A percentile compares a stretch with the other conserved stretches of the same genome.
Conservation (phyloP, 768 basidiomycete species). For the Rhizopogon salebrosus region DNA sequence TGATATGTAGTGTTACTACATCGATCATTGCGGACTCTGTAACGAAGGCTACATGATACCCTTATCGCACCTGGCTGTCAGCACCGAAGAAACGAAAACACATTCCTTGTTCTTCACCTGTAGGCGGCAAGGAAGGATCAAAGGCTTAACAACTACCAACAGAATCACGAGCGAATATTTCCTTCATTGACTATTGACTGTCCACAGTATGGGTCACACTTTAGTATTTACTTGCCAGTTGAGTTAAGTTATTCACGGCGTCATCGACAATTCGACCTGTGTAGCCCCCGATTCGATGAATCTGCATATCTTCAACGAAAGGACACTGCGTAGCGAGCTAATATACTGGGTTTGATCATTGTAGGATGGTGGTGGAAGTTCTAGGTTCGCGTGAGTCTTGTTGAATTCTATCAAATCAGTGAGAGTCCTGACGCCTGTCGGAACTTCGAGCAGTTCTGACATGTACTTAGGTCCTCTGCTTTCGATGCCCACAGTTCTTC, state of each 20-base stretch:
- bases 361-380: slow-evolving; percentile 29
- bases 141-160: too few species aligned
- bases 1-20: background rate
- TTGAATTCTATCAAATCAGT: slow-evolving; percentile 54
- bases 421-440: slow-evolving; percentile 51
- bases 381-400: slow-evolving; percentile 40
- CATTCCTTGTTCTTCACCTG: too few species aligned
- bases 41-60: background rate
- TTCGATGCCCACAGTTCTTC: slow-evolving; percentile 36
- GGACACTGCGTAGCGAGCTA: slow-evolving; percentile 15
- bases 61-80: too few species aligned
- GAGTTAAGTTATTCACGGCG: too few species aligned
- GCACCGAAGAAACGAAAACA: too few species aligned
- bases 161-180: too few species aligned
- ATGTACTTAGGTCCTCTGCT: slow-evolving; percentile 44
- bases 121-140: too few species aligned
- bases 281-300: slow-evolving; percentile 18
- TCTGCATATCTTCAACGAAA: slow-evolving; percentile 8
- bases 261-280: slow-evolving; percentile 22
- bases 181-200: too few species aligned
- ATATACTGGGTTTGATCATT: slow-evolving; percentile 26
- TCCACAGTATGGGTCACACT: too few species aligned
- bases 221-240: too few species aligned
- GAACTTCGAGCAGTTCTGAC: slow-evolving; percentile 38
- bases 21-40: background rate